phyloP scores from a whole-genome alignment of 257 asterid species.

The Gentiana macrophylla region DNA sequence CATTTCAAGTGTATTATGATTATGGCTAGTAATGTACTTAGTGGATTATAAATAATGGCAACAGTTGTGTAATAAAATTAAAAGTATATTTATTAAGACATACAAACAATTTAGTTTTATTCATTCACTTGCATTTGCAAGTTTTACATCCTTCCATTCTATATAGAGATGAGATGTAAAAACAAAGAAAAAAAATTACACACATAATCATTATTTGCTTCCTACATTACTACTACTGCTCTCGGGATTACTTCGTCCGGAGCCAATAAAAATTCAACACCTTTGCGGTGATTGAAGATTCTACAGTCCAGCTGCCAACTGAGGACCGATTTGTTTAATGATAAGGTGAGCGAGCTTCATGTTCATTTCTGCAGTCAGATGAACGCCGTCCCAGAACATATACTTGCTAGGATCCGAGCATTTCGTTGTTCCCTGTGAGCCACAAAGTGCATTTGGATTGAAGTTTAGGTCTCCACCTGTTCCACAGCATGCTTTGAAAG shows the following conservation, averaged over 20 bases:
- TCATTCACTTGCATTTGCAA: too few relatives aligned
- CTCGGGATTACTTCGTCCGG: conserved; percentile 21
- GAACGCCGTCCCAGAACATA: conserved; percentile 24
- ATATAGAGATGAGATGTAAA: too few relatives aligned
- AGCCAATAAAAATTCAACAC: conserved; percentile 6
- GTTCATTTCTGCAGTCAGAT: conserved; percentile 22
- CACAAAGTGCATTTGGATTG: conserved; percentile 1
- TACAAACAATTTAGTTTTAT: too few relatives aligned
- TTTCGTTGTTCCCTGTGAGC: conserved; percentile 9
- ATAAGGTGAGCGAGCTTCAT: conserved; percentile 18
- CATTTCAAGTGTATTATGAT: too few relatives aligned
- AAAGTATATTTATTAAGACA: too few relatives aligned
- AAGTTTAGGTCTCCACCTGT: conserved; percentile 2
- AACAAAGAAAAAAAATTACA: too few relatives aligned
- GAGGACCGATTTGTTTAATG: conserved; percentile 15
- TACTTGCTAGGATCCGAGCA: conserved; percentile 19
- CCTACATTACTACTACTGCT: conserved; percentile 8
- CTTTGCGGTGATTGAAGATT: background rate
- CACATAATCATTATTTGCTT: too few relatives aligned
- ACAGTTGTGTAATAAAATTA: too few relatives aligned
- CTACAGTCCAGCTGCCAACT: background rate
- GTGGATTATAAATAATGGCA: too few relatives aligned
- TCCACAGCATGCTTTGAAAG: conserved; percentile 36
- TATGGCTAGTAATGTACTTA: too few relatives aligned
- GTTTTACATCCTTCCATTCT: too few relatives aligned